A percentile compares a stretch with the other conserved stretches of the same genome.
Conservation (phyloP, 1,139 yeast genomes). For the Suhomyces bribrorum region DNA sequence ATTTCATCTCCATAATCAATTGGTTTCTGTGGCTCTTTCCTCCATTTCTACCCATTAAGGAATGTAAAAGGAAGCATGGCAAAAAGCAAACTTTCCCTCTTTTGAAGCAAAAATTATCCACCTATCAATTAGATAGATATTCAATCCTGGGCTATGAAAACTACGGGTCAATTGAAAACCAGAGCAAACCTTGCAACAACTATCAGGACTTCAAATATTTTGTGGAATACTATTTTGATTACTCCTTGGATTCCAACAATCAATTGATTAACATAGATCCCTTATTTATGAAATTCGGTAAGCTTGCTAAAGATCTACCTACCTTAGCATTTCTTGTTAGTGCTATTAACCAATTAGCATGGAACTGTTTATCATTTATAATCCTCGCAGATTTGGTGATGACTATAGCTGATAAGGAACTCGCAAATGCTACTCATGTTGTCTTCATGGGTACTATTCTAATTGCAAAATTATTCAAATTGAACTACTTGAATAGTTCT, state of each 20-base stretch:
- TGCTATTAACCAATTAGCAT: constrained; percentile 11
- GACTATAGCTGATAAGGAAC: not conserved
- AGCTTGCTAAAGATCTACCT: constrained; percentile 12
- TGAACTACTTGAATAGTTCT: constrained; percentile 20
- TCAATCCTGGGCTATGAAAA: constrained; percentile 11
- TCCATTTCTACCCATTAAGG: constrained; percentile 19
- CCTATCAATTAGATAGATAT: constrained; percentile 16
- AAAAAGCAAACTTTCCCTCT: constrained; percentile 16
- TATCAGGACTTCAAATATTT: constrained; percentile 22
- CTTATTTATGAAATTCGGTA: constrained; percentile 16
- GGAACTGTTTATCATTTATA: constrained; percentile 12
- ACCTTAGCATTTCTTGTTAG: constrained; percentile 7
- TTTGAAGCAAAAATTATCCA: constrained; percentile 16
- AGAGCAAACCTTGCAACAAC: not conserved
- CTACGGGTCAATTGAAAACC: constrained; percentile 13
- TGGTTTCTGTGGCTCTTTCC: constrained; percentile 30
- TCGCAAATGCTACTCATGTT: not conserved
- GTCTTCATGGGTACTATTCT: constrained; percentile 7
- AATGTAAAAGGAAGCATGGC: not conserved
- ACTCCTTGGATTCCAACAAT: constrained; percentile 11
- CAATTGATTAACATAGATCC: constrained; percentile 18
- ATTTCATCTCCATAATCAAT: constrained; percentile 14
- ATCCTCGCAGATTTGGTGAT: constrained; percentile 8
- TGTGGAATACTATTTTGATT: constrained; percentile 24
- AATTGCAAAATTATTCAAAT: constrained; percentile 18